Conservation (phyloP, 1,139 yeast species). For the Lodderomyces beijingensis region DNA sequence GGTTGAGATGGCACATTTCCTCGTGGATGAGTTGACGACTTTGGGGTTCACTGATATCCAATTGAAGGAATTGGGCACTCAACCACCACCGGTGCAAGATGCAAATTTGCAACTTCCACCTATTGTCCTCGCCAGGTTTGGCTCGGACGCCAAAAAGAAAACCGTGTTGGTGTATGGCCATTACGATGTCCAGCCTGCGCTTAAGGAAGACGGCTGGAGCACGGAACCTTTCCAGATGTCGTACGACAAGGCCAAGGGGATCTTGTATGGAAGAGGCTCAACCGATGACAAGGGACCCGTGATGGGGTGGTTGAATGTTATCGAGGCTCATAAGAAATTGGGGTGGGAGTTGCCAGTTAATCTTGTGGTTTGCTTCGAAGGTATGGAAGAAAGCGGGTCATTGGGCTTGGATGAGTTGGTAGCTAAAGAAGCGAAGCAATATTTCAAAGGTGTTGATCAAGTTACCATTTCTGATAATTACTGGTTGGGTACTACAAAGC, state of each 20-base stretch:
- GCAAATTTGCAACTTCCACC: conserved; percentile 79
- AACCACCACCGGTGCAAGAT: conserved; percentile 78
- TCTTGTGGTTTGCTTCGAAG: conserved; percentile 89
- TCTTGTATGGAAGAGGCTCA: conserved; percentile 87
- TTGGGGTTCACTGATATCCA: conserved; percentile 83
- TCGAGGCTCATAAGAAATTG: conserved; percentile 84
- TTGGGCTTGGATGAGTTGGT: conserved; percentile 84
- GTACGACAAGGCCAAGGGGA: conserved; percentile 52
- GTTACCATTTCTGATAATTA: conserved; percentile 96
- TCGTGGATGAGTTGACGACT: conserved; percentile 59
- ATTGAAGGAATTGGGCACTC: conserved; percentile 77
- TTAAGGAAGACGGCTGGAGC: conserved; percentile 88
- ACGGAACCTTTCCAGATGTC: conserved; percentile 82
- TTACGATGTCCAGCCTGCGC: conserved; percentile 97
- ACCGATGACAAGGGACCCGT: conserved; percentile 99
- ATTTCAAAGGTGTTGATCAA: conserved; percentile 86
- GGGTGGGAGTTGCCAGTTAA: conserved; percentile 91
- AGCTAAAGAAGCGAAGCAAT: conserved; percentile 67
- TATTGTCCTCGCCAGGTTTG: conserved; percentile 82
- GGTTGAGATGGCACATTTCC: conserved; percentile 78
- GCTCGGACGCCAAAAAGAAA: conserved; percentile 74
- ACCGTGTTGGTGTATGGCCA: conserved; percentile 93
- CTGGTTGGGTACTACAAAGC: conserved; percentile 97
- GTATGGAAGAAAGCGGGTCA: conserved; percentile 98
- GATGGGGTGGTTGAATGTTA: conserved; percentile 90